These are phyloP conservation scores for Blastobotrys muscicola DNA, from an alignment of 805 yeast species.

Conservation along the genomic window DNA sequence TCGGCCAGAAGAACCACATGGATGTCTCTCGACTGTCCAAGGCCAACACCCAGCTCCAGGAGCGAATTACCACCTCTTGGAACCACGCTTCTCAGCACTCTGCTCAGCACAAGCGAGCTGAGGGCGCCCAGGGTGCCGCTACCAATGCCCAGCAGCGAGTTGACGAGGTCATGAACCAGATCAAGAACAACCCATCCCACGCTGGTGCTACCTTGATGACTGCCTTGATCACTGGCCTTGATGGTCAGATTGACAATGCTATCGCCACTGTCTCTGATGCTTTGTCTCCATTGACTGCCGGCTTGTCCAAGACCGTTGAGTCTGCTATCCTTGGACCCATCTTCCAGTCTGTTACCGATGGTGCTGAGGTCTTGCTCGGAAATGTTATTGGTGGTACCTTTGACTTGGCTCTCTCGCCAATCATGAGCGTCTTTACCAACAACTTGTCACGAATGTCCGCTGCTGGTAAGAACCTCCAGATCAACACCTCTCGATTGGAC, in stretches of 20 bases:
- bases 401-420: constrained; percentile 10
- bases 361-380: constrained; percentile 22
- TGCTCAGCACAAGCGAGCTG: neutral
- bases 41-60: no score
- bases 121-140: neutral
- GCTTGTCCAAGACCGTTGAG: constrained; percentile 19
- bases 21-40: no score
- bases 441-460: constrained; percentile 4
- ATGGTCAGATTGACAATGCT: constrained; percentile 24
- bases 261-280: constrained; percentile 16
- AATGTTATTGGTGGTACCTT: constrained; percentile 16
- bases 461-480: constrained; percentile 6
- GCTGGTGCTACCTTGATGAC: constrained; percentile 8
- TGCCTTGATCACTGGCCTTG: constrained; percentile 22
- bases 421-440: neutral
- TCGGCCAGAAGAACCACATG: no score
- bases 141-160: constrained; percentile 1
- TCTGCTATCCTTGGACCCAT: constrained; percentile 19
- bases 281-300: constrained; percentile 17
- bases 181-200: constrained; percentile 3
- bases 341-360: constrained; percentile 24
- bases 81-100: no score
- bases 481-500: constrained; percentile 6
- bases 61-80: no score
- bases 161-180: constrained; percentile 1